A percentile compares a stretch with the other conserved stretches of the same genome.
These are phyloP conservation scores for Fusarium hainanense DNA, from an alignment of 2,329 filamentous ascomycete genomes.

Conservation along the genomic window DNA sequence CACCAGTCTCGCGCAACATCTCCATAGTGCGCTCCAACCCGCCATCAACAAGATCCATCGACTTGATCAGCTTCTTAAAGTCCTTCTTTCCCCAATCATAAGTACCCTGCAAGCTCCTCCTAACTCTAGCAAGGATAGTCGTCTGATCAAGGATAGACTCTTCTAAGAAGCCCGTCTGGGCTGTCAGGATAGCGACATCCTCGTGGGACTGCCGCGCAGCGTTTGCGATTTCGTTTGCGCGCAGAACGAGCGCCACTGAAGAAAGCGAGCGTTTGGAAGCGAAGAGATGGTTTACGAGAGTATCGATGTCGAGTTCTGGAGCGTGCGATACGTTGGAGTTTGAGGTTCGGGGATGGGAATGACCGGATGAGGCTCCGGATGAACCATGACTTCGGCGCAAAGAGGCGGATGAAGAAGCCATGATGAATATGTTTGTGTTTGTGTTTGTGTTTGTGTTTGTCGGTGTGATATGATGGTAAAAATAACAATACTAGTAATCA, in stretches of 20 bases:
- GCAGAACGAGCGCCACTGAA: conserved; percentile 83
- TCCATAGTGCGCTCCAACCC: conserved; percentile 74
- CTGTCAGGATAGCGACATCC: conserved; percentile 78
- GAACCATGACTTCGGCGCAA: conserved; percentile 53
- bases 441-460: too few species aligned
- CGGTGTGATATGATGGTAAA: background rate
- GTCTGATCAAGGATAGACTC: conserved; percentile 69
- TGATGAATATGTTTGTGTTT: conserved; percentile 29
- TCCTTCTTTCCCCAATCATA: conserved; percentile 69
- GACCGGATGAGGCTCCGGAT: conserved; percentile 51
- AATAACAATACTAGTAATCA: conserved; percentile 3
- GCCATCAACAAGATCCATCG: conserved; percentile 73
- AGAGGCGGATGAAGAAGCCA: conserved; percentile 53
- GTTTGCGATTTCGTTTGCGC: conserved; percentile 87
- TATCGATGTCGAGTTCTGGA: conserved; percentile 66
- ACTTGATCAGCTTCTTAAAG: conserved; percentile 70
- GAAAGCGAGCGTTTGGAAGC: conserved; percentile 88
- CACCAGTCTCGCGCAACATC: conserved; percentile 70
- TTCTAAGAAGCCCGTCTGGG: conserved; percentile 75
- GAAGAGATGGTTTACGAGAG: conserved; percentile 84
- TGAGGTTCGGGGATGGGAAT: conserved; percentile 46
- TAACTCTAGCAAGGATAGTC: conserved; percentile 62
- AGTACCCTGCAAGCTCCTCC: conserved; percentile 63
- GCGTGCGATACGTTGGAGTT: conserved; percentile 30
- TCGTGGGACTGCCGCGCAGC: conserved; percentile 80